These are phyloP conservation scores for Silybum marianum DNA, from an alignment of 129 eudicot genomes.

Conservation along the genomic window DNA sequence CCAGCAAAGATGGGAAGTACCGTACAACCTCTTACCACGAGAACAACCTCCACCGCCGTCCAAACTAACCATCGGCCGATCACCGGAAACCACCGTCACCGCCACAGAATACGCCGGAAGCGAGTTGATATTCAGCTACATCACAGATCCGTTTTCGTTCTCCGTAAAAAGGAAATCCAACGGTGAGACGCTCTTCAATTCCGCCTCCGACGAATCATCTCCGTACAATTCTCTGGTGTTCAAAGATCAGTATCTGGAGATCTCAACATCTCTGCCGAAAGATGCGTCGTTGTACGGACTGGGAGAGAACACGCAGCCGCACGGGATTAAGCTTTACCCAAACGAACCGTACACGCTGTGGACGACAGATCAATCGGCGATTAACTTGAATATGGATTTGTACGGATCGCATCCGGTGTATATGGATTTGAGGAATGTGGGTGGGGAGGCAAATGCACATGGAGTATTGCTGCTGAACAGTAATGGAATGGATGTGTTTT, in stretches of 20 bases:
- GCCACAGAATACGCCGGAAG: conserved; percentile 43
- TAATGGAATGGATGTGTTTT: conserved; percentile 95
- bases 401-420: conserved; percentile 98
- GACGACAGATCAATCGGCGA: conserved; percentile 83
- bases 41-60: conserved; percentile 52
- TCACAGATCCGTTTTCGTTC: conserved; percentile 73
- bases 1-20: conserved; percentile 90
- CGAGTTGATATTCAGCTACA: conserved; percentile 66
- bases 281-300: conserved; percentile 84
- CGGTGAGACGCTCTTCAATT: conserved; percentile 75
- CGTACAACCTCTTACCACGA: conserved; percentile 82
- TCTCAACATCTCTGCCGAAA: conserved; percentile 71
- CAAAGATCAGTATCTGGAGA: conserved; percentile 88
- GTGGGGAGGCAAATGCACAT: conserved; percentile 64
- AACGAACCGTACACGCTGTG: conserved; percentile 91
- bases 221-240: conserved; percentile 64
- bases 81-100: conserved; percentile 39
- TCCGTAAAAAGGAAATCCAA: conserved; percentile 72
- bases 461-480: conserved; percentile 87
- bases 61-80: conserved; percentile 36
- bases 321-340: conserved; percentile 81
- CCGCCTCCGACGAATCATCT: conserved; percentile 46
- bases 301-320: conserved; percentile 94
- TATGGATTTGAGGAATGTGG: conserved; percentile 92
- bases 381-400: conserved; percentile 75